Evolutionary conservation across 805 yeast genomes (phyloP).

Genomic region (Lipomyces yamanashiensis): DNA sequence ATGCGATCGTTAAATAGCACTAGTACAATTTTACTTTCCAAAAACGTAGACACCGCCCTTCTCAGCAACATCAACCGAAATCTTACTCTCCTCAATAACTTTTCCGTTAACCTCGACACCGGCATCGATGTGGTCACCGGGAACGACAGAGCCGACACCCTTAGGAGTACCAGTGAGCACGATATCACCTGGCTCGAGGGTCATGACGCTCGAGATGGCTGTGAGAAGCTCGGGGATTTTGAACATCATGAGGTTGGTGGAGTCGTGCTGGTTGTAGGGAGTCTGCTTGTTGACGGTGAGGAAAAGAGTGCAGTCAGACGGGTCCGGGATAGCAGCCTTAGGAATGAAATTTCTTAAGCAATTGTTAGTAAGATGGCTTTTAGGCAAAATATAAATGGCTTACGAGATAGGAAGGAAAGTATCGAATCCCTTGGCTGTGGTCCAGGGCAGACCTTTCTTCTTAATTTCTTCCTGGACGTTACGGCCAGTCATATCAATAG

Average conservation of each 20-base stretch:
- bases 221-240: conserved; percentile 80
- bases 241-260: conserved; percentile 83
- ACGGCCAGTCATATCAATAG: conserved; percentile 94
- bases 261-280: conserved; percentile 65
- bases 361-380: background rate
- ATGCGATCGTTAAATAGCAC: background rate
- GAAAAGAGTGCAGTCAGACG: conserved; percentile 67
- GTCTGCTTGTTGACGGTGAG: conserved; percentile 71
- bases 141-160: conserved; percentile 84
- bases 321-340: conserved; percentile 67
- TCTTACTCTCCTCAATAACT: conserved; percentile 54
- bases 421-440: conserved; percentile 95
- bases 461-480: conserved; percentile 95
- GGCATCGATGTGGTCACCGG: conserved; percentile 80
- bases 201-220: conserved; percentile 86
- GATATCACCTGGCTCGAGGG: conserved; percentile 87
- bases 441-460: conserved; percentile 93
- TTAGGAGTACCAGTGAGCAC: conserved; percentile 96
- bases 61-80: conserved; percentile 59
- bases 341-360: conserved; percentile 57
- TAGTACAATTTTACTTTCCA: background rate
- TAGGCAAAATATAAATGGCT: conserved; percentile 2
- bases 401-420: conserved; percentile 88
- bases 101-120: conserved; percentile 61
- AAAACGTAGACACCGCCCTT: conserved; percentile 66